These are phyloP conservation scores for Aureobasidium lini DNA, from an alignment of 2,329 filamentous ascomycete genomes.

Conservation along the genomic window DNA sequence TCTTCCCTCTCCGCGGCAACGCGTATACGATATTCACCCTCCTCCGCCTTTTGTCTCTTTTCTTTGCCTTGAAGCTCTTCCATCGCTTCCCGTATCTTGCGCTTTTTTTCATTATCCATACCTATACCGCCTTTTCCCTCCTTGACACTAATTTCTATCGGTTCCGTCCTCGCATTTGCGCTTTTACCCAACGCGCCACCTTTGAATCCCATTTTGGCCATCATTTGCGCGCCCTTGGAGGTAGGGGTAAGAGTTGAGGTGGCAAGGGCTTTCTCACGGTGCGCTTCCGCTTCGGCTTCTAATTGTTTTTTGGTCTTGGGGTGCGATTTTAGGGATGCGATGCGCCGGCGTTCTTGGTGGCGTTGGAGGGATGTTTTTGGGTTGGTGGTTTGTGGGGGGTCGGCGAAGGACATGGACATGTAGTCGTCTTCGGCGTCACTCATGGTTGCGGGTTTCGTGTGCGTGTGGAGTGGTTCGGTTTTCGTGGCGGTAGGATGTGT, in stretches of 20 bases:
- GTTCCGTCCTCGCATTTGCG: constrained; percentile 52
- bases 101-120: constrained; percentile 73
- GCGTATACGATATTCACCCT: constrained; percentile 65
- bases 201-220: constrained; percentile 90
- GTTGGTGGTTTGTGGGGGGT: constrained; percentile 41
- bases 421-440: constrained; percentile 82
- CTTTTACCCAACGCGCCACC: constrained; percentile 62
- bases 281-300: constrained; percentile 64
- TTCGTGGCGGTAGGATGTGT: neutral
- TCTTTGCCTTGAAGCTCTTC: constrained; percentile 40
- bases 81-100: constrained; percentile 54
- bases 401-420: constrained; percentile 88
- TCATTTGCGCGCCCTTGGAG: constrained; percentile 91
- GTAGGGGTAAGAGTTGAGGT: constrained; percentile 55
- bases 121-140: constrained; percentile 79
- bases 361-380: constrained; percentile 59
- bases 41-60: constrained; percentile 58
- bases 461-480: neutral
- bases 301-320: constrained; percentile 74
- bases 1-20: constrained; percentile 64
- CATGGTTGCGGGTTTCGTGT: neutral
- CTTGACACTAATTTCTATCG: constrained; percentile 68
- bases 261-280: constrained; percentile 64
- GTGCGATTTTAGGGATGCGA: constrained; percentile 54
- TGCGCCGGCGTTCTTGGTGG: constrained; percentile 44